Evolutionary conservation across 148 eudicot genomes (phyloP).

Genomic region (Hydrangea macrophylla): DNA sequence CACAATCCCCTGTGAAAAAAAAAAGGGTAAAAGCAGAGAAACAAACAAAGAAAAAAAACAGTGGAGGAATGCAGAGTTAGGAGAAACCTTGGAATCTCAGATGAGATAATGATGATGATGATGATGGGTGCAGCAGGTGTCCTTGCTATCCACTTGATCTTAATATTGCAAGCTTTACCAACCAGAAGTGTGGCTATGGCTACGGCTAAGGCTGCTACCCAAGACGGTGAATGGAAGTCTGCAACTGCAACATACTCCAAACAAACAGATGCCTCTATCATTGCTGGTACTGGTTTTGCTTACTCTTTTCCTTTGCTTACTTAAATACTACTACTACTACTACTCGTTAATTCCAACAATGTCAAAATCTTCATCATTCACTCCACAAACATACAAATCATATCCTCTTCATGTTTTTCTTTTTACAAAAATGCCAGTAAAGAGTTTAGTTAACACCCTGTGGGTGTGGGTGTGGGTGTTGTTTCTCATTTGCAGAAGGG

Average conservation of each 20-base stretch:
- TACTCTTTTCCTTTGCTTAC: no score
- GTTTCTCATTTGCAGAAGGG: slow-evolving; percentile 44
- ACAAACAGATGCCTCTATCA: slow-evolving; percentile 46
- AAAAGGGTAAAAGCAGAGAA: neutral
- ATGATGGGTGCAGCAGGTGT: slow-evolving; percentile 21
- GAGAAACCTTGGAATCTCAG: neutral
- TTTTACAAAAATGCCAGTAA: neutral
- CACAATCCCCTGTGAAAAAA: slow-evolving; percentile 13
- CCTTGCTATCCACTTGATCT: slow-evolving; percentile 15
- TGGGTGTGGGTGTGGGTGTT: no score
- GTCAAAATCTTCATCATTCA: no score
- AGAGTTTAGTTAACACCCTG: no score
- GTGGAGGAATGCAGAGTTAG: neutral
- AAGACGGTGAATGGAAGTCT: slow-evolving; percentile 51
- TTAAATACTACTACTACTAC: no score
- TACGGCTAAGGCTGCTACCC: slow-evolving; percentile 25
- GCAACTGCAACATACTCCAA: slow-evolving; percentile 56
- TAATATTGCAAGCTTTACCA: slow-evolving; percentile 18
- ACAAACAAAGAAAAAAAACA: neutral
- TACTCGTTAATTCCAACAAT: no score
- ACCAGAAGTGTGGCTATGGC: no score
- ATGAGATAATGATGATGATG: no score
- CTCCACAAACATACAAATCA: neutral
- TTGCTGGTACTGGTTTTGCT: slow-evolving; percentile 37
- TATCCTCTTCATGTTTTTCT: neutral